phyloP scores from a whole-genome alignment of 345 rosid species.

The Eutrema japonicum region DNA sequence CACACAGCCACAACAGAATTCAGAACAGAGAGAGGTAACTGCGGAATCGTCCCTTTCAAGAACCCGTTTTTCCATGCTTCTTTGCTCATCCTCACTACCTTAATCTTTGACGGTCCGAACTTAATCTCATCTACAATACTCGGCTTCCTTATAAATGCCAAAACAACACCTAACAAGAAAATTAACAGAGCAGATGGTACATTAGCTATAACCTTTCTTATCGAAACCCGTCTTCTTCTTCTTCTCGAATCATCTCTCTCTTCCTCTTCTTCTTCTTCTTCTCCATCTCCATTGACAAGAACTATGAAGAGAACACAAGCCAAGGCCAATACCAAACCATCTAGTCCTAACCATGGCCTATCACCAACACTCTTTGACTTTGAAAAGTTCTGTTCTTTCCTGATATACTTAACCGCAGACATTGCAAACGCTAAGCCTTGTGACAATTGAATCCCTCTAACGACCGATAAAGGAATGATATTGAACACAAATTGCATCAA shows the following conservation, averaged over 20 bases:
- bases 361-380: conserved; percentile 63
- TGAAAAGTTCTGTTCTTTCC: conserved; percentile 61
- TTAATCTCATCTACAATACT: conserved; percentile 48
- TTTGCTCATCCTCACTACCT: conserved; percentile 52
- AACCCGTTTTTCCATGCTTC: conserved; percentile 80
- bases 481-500: conserved; percentile 74
- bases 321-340: conserved; percentile 75
- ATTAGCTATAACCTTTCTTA: conserved; percentile 46
- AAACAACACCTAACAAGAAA: conserved; percentile 66
- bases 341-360: conserved; percentile 77
- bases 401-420: conserved; percentile 73
- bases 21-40: conserved; percentile 74
- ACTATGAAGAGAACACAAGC: conserved; percentile 65
- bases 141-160: conserved; percentile 68
- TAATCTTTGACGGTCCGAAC: conserved; percentile 66
- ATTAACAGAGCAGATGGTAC: conserved; percentile 79
- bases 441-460: conserved; percentile 83
- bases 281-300: conserved; percentile 67
- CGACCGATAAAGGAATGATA: conserved; percentile 68
- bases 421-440: conserved; percentile 83
- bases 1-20: conserved; percentile 89
- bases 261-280: conserved; percentile 41
- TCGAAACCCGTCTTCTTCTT: conserved; percentile 28
- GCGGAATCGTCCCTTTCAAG: conserved; percentile 79
- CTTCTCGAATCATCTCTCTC: conserved; percentile 34